Percentiles rank a stretch among this genome's conserved stretches.
Evolutionary conservation across 225 moss, liverwort and hornwort species (phyloP).

Genomic region (Straminergon stramineum): DNA sequence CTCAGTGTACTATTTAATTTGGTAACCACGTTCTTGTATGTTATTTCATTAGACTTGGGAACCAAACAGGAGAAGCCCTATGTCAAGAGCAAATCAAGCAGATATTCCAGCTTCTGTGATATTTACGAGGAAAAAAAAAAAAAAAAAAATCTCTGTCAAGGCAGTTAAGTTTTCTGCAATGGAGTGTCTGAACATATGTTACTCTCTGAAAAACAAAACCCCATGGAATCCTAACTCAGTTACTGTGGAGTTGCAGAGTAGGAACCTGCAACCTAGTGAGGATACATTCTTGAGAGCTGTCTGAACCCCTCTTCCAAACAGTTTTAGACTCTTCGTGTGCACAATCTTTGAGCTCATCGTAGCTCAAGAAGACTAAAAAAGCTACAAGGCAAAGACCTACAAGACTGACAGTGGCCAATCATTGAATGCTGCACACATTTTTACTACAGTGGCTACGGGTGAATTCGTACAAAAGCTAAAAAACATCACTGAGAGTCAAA

Average conservation of each 20-base stretch:
- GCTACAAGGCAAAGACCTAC: background rate
- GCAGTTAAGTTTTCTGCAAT: background rate
- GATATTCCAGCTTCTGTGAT: background rate
- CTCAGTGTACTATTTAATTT: background rate
- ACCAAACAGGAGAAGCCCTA: background rate
- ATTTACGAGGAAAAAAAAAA: background rate
- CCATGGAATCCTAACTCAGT: background rate
- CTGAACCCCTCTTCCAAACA: too few relatives aligned
- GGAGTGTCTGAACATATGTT: too few relatives aligned
- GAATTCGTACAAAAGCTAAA: background rate
- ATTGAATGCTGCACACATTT: background rate
- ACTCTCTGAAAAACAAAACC: background rate
- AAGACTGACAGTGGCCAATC: background rate
- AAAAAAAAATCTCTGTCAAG: background rate
- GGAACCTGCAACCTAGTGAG: background rate
- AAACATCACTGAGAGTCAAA: background rate
- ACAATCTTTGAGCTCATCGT: background rate
- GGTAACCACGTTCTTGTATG: background rate
- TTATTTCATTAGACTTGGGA: background rate
- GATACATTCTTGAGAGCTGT: too few relatives aligned
- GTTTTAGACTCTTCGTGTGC: background rate
- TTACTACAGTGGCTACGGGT: too few relatives aligned
- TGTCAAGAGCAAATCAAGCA: background rate
- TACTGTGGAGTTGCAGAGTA: background rate
- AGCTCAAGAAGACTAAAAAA: too few relatives aligned